These are phyloP conservation scores for Annulohypoxylon maeteangense DNA, from an alignment of 495 filamentous ascomycete species.

Conservation along the genomic window DNA sequence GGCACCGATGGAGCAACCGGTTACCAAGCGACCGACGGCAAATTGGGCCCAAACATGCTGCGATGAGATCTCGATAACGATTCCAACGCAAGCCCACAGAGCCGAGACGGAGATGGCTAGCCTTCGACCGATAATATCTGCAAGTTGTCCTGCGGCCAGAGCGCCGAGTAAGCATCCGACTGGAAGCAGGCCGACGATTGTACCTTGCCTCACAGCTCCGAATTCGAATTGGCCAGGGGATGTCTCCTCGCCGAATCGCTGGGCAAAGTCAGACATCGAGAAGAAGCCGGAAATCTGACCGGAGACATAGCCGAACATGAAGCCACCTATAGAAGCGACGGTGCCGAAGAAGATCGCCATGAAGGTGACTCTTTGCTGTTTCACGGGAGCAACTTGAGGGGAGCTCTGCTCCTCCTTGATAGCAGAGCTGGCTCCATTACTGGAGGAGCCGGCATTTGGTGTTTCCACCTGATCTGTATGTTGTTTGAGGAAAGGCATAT, in stretches of 20 bases:
- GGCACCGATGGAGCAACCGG: conserved; percentile 75
- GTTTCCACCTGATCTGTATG: conserved; percentile 36
- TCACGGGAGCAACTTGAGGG: conserved; percentile 1
- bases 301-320: conserved; percentile 81
- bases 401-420: conserved; percentile 34
- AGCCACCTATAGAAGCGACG: conserved; percentile 75
- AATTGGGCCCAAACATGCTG: conserved; percentile 61
- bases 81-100: conserved; percentile 73
- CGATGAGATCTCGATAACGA: conserved; percentile 72
- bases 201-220: conserved; percentile 61
- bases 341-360: conserved; percentile 54
- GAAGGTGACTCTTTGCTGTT: conserved; percentile 49
- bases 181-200: conserved; percentile 67
- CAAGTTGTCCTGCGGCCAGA: conserved; percentile 68
- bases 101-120: conserved; percentile 66
- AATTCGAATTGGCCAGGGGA: conserved; percentile 51
- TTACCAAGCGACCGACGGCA: conserved; percentile 66
- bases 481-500: conserved; percentile 39
- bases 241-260: conserved; percentile 58
- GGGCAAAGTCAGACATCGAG: conserved; percentile 65
- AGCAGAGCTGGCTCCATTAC: conserved; percentile 5
- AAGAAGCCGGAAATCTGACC: conserved; percentile 67
- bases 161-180: conserved; percentile 78
- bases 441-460: conserved; percentile 25
- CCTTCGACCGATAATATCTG: conserved; percentile 58